Evolutionary conservation across 2,329 filamentous ascomycete genomes (phyloP), one percentile per base, ranked within the genome.

Genomic region (Microascus cirrosus): DNA sequence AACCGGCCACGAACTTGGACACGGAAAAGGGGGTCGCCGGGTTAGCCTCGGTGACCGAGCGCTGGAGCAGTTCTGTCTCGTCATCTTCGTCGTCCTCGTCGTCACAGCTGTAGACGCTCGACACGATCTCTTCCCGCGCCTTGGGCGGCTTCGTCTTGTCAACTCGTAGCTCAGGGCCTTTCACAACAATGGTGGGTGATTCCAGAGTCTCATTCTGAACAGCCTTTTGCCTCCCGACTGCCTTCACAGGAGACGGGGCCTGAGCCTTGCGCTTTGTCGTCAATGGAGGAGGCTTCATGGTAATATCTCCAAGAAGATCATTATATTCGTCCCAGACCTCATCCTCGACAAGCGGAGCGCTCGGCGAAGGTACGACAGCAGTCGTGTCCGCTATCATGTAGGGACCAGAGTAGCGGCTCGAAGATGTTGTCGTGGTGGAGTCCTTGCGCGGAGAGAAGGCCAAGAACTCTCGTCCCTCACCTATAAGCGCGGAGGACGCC

Each of bases 261-360:
- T 20, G 36, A 8, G 7, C 32, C 55, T 53, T 57, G 32, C 32
- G 45, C 32, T 36, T 25, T 12, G 13, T 4, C 1, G 77, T 73
- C 1, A 82, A 83, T 1, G 72, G 71, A 2, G 77, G 77, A 1
- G 71, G 71, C 61, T 74, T 73, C 35, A 66, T 59, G 1, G 68
- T 67, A 11, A 77, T 78, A 12, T 89, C 85, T 56, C 89, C 88
- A 57, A 96, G 81, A 13, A 96, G 74, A 64, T 96, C 93, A 63
- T 97, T 86, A 67, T 95, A 96, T 70, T 95, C 93, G 56, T 92
- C 86, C 93, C 93, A 97, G 1, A 96, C 81, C 67, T 96, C 93
- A 64, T 96, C 93, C 62, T 95, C 89, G 1, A 75, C 83, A 3
- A 86, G 78, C 0, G 83, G 85, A 3, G 84, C 82, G 52, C 76